Evolutionary conservation across 2,329 filamentous ascomycete genomes (phyloP).

Genomic region (Colletotrichum cordylinicola): DNA sequence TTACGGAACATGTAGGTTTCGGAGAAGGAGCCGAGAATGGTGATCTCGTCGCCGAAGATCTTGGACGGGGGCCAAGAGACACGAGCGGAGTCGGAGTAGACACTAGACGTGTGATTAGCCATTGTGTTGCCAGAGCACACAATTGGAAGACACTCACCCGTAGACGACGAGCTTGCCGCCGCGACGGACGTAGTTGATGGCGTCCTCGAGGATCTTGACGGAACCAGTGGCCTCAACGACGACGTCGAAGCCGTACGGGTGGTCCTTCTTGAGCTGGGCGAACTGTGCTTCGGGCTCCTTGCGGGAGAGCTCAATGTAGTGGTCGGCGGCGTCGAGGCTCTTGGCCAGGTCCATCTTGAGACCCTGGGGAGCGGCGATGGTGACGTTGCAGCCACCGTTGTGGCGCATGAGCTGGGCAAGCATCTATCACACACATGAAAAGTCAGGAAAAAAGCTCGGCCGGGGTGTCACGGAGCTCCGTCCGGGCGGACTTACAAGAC

Average conservation of each 20-base stretch:
- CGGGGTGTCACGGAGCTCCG: neutral
- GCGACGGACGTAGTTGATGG: slow-evolving; percentile 74
- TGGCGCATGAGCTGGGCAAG: slow-evolving; percentile 67
- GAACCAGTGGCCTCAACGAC: slow-evolving; percentile 75
- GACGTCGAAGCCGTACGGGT: slow-evolving; percentile 74
- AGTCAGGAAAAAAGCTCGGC: neutral
- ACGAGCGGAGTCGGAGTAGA: slow-evolving; percentile 67
- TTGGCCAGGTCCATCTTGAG: slow-evolving; percentile 74
- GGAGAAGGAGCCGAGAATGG: slow-evolving; percentile 75
- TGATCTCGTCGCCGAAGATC: slow-evolving; percentile 74
- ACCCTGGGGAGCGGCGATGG: slow-evolving; percentile 71
- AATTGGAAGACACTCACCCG: slow-evolving; percentile 36
- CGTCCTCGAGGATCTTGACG: slow-evolving; percentile 71
- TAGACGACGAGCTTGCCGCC: slow-evolving; percentile 77
- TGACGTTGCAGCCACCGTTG: slow-evolving; percentile 73
- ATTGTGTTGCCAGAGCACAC: neutral
- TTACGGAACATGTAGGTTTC: slow-evolving; percentile 75
- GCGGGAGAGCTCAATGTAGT: slow-evolving; percentile 59
- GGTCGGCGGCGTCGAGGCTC: slow-evolving; percentile 59
- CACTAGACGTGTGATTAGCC: slow-evolving; percentile 40
- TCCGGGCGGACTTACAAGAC: slow-evolving; percentile 51
- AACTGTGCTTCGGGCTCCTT: slow-evolving; percentile 64
- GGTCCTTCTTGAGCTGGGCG: slow-evolving; percentile 64
- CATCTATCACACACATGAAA: slow-evolving; percentile 33
- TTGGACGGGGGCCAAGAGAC: slow-evolving; percentile 75